Percentiles rank a stretch among this genome's conserved stretches.
These are phyloP conservation scores for Sarcodon sp. DNA, from an alignment of 768 basidiomycete genomes.

Conservation along the genomic window DNA sequence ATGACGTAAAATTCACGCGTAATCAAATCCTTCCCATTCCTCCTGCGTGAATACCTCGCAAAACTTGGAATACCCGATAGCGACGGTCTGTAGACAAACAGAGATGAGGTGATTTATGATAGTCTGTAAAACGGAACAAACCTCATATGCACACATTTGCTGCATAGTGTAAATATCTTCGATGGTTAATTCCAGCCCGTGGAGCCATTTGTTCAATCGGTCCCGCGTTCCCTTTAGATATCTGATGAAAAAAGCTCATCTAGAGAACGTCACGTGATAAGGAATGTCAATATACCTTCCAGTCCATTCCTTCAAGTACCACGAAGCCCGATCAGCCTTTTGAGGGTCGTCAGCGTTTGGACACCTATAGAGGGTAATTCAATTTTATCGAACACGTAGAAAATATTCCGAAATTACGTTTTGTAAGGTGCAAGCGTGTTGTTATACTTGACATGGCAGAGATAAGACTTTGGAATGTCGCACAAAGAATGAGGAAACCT, in stretches of 20 bases:
- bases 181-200: conserved; percentile 18
- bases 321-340: conserved; percentile 11
- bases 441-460: conserved; percentile 19
- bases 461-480: background rate
- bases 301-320: conserved; percentile 21
- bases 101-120: background rate
- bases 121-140: background rate
- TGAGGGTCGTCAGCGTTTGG: conserved; percentile 16
- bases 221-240: conserved; percentile 24
- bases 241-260: background rate
- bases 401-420: background rate
- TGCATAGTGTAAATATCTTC: conserved; percentile 22
- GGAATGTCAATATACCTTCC: conserved; percentile 3
- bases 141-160: conserved; percentile 26
- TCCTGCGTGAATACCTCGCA: conserved; percentile 36
- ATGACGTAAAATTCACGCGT: conserved; percentile 15
- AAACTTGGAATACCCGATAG: conserved; percentile 36
- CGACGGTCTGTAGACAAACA: conserved; percentile 23
- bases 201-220: conserved; percentile 20
- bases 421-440: conserved; percentile 31
- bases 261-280: background rate
- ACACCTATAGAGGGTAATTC: conserved; percentile 6
- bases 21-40: conserved; percentile 39
- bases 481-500: background rate
- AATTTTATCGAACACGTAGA: background rate